Evolutionary conservation across 371 early-diverging fungal species (phyloP).

Genomic region (Mortierella sp.): DNA sequence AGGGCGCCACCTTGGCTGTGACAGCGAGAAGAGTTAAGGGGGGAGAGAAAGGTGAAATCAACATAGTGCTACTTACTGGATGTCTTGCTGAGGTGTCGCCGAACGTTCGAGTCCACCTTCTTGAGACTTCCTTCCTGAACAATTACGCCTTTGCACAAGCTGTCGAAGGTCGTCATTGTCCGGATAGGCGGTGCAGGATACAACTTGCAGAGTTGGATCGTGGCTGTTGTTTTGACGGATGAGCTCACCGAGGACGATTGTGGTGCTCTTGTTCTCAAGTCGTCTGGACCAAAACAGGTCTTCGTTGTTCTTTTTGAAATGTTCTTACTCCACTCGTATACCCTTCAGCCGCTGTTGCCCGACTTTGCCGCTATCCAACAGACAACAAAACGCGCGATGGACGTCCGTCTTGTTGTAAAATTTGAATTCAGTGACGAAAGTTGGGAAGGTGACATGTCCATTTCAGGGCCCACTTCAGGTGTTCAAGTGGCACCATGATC

Average conservation of each 20-base stretch:
- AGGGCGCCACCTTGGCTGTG: no score
- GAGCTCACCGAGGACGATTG: conserved; percentile 5
- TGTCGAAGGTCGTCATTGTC: no score
- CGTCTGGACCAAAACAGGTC: conserved; percentile 26
- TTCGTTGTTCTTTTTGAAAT: conserved; percentile 15
- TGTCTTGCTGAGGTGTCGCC: no score
- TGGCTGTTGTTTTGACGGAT: no score
- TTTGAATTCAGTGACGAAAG: conserved; percentile 13
- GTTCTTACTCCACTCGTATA: conserved; percentile 13
- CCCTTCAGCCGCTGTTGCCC: conserved; percentile 3
- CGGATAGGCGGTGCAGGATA: no score
- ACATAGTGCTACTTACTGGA: no score
- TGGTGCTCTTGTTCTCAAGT: conserved; percentile 15
- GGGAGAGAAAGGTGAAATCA: no score
- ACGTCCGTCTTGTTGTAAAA: conserved; percentile 18
- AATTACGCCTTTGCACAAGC: no score
- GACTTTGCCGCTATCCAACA: conserved; percentile 13
- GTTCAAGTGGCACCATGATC: conserved; percentile 1
- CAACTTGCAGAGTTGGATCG: no score
- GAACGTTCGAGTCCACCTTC: conserved; percentile 14
- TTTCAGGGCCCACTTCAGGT: conserved; percentile 9
- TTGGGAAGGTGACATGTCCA: conserved; percentile 17
- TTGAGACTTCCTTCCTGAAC: conserved; percentile 22
- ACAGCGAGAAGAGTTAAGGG: no score
- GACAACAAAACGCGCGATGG: conserved; percentile 9